Evolutionary conservation across 495 filamentous ascomycete species (phyloP).

Genomic region (Penicillium herquei): DNA sequence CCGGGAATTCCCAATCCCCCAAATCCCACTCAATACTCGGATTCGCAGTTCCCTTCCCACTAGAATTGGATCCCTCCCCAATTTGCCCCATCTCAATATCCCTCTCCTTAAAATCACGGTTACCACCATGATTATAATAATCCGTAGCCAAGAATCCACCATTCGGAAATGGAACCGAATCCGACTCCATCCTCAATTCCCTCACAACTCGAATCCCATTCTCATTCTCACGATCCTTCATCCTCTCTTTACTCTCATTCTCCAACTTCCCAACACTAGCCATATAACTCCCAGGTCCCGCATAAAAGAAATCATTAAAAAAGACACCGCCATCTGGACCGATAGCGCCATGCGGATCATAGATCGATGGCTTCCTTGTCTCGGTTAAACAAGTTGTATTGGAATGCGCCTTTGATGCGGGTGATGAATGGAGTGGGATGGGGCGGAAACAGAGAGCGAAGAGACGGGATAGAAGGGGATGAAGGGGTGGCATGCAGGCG

Average conservation of each 20-base stretch:
- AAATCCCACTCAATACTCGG: slow-evolving; percentile 26
- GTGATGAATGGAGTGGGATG: slow-evolving; percentile 15
- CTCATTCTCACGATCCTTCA: slow-evolving; percentile 3
- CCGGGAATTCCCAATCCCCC: slow-evolving; percentile 28
- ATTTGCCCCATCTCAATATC: slow-evolving; percentile 17
- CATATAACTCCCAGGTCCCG: slow-evolving; percentile 20
- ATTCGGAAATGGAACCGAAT: not conserved
- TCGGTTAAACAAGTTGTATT: slow-evolving; percentile 8
- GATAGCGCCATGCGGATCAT: slow-evolving; percentile 10
- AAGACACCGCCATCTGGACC: slow-evolving; percentile 18
- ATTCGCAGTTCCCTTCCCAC: not conserved
- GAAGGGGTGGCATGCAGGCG: slow-evolving; percentile 77
- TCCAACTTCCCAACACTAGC: slow-evolving; percentile 24
- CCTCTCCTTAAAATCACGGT: not conserved
- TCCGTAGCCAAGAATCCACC: no score
- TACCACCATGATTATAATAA: no score
- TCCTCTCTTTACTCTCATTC: slow-evolving; percentile 10
- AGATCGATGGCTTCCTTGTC: slow-evolving; percentile 16
- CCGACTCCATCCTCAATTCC: slow-evolving; percentile 30
- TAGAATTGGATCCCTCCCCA: not conserved
- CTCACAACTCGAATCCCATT: slow-evolving; percentile 34
- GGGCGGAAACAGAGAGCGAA: slow-evolving; percentile 51
- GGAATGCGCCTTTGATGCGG: slow-evolving; percentile 14
- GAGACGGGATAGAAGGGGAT: slow-evolving; percentile 72
- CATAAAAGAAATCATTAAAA: slow-evolving; percentile 21